A percentile compares a stretch with the other conserved stretches of the same genome.
These are phyloP conservation scores for Aspergillus fumigatus DNA, from an alignment of 2,329 filamentous ascomycete genomes.

Conservation along the genomic window DNA sequence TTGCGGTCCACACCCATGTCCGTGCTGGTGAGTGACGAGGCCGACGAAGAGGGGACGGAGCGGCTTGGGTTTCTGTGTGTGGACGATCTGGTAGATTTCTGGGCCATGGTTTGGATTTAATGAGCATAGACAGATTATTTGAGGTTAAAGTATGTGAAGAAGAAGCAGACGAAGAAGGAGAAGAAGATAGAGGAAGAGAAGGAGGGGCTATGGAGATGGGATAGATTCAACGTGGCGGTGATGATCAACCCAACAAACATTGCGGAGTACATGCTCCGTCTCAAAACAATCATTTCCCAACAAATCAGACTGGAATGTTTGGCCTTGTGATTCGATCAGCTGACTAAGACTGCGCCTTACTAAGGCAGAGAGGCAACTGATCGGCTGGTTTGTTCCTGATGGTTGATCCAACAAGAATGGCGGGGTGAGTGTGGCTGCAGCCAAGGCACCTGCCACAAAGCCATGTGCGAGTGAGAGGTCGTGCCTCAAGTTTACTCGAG, in stretches of 20 bases:
- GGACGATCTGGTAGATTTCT: slow-evolving; percentile 11
- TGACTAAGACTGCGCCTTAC: neutral
- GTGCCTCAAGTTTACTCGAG: too few relatives aligned
- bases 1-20: slow-evolving; percentile 34
- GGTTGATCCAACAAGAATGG: neutral
- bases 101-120: slow-evolving; percentile 10
- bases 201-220: slow-evolving; percentile 2
- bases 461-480: too few relatives aligned
- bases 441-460: too few relatives aligned
- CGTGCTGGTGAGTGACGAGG: slow-evolving; percentile 7
- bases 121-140: neutral
- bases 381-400: too few relatives aligned
- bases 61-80: slow-evolving; percentile 10
- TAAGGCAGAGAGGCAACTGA: neutral
- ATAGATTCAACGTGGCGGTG: neutral
- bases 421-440: too few relatives aligned
- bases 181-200: slow-evolving; percentile 1
- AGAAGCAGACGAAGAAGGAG: neutral
- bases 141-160: neutral
- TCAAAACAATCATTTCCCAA: neutral
- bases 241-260: slow-evolving; percentile 1
- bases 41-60: slow-evolving; percentile 8
- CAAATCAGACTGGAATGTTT: neutral
- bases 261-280: slow-evolving; percentile 1
- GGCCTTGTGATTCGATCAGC: neutral